phyloP scores from a whole-genome alignment of 495 filamentous ascomycete species.

The Glonium stellatum region DNA sequence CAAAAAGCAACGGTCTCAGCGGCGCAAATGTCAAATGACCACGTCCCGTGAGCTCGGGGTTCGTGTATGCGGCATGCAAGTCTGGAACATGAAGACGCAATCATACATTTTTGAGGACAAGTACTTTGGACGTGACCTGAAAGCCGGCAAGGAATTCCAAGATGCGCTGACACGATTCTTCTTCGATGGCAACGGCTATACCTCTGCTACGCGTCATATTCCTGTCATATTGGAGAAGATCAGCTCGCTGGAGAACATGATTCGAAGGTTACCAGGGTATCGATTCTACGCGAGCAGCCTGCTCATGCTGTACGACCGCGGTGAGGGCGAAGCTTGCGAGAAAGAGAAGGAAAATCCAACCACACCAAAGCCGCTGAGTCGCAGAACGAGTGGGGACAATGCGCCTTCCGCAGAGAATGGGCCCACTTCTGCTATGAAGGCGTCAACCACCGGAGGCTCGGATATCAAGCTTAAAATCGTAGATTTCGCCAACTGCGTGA shows the following conservation, averaged over 20 bases:
- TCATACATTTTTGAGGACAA: constrained; percentile 90
- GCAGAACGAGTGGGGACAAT: not conserved
- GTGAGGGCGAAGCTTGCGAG: constrained; percentile 36
- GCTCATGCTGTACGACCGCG: constrained; percentile 89
- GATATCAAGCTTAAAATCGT: constrained; percentile 92
- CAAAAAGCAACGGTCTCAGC: constrained; percentile 88
- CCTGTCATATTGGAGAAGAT: constrained; percentile 81
- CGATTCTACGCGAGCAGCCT: constrained; percentile 94
- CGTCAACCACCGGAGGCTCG: constrained; percentile 31
- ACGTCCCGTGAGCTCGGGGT: constrained; percentile 90
- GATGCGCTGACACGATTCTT: constrained; percentile 82
- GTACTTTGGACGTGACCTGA: constrained; percentile 87
- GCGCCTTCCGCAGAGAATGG: not conserved
- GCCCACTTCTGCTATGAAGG: not conserved
- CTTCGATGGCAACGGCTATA: constrained; percentile 77
- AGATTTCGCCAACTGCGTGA: constrained; percentile 96
- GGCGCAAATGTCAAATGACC: constrained; percentile 83
- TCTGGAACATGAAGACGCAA: constrained; percentile 81
- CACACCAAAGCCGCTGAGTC: not conserved
- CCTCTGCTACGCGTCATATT: constrained; percentile 73
- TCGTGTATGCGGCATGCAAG: constrained; percentile 89
- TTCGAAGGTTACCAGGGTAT: constrained; percentile 70
- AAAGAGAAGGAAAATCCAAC: constrained; percentile 28
- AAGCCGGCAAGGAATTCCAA: constrained; percentile 85
- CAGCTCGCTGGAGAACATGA: constrained; percentile 70